Percentiles rank a stretch among this genome's conserved stretches.
Evolutionary conservation across 2,329 filamentous ascomycete genomes (phyloP).

Genomic region (Monosporascus sp.): DNA sequence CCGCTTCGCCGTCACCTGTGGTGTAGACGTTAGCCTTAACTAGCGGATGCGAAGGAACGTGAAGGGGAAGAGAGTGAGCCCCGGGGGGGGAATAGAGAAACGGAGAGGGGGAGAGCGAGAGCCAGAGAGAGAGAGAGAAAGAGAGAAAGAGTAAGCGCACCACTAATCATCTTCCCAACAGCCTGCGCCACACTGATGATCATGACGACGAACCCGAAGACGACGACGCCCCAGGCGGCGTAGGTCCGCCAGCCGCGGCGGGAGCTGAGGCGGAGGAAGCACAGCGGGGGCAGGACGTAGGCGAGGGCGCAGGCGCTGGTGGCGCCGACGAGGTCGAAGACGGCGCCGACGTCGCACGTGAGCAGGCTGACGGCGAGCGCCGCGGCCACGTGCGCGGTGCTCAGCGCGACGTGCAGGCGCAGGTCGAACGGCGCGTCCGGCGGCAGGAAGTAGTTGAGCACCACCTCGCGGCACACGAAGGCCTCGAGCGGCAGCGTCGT

Average conservation of each 20-base stretch:
- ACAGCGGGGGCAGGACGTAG: constrained; percentile 90
- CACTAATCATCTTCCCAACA: constrained; percentile 58
- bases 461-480: constrained; percentile 95
- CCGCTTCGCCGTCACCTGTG: constrained; percentile 22
- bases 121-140: constrained; percentile 8
- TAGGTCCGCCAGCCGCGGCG: constrained; percentile 67
- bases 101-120: background rate
- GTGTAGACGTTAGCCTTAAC: background rate
- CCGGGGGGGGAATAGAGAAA: constrained; percentile 17
- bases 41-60: constrained; percentile 6
- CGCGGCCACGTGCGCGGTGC: constrained; percentile 71
- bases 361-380: constrained; percentile 74
- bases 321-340: constrained; percentile 93
- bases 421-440: constrained; percentile 67
- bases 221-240: constrained; percentile 65
- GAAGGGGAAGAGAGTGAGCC: background rate
- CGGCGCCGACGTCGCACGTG: constrained; percentile 88
- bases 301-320: constrained; percentile 91
- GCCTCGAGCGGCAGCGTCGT: constrained; percentile 94
- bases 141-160: constrained; percentile 21
- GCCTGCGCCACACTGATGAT: constrained; percentile 72
- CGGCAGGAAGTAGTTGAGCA: constrained; percentile 76
- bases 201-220: constrained; percentile 78
- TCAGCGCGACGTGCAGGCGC: constrained; percentile 81
- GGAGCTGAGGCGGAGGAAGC: constrained; percentile 88